phyloP scores from a whole-genome alignment of 345 rosid species.

The Brassica juncea region DNA sequence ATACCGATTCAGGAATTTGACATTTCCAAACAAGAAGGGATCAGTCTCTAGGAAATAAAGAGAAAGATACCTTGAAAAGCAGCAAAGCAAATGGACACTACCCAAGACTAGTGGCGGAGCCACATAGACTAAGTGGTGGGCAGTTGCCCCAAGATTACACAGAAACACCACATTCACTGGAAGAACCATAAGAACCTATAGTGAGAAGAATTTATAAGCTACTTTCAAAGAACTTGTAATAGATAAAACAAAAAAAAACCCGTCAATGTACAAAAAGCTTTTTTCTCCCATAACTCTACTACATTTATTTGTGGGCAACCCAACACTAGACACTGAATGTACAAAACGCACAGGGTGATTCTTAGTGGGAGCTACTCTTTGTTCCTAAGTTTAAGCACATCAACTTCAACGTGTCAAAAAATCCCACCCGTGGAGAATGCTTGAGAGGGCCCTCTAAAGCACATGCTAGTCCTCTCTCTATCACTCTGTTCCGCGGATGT shows the following conservation, averaged over 20 bases:
- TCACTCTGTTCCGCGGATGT: constrained; percentile 7
- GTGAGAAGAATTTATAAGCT: not conserved
- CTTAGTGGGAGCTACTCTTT: constrained; percentile 16
- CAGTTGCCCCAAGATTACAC: too few species aligned
- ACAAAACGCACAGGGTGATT: not conserved
- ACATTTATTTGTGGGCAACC: constrained; percentile 21
- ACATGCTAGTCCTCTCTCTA: not conserved
- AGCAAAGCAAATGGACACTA: not conserved
- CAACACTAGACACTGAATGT: constrained; percentile 22
- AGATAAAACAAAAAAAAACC: not conserved
- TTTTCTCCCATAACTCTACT: not conserved
- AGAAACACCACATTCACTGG: constrained; percentile 2
- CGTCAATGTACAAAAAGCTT: constrained; percentile 30
- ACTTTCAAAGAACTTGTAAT: not conserved
- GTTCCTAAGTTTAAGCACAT: constrained; percentile 20
- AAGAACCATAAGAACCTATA: not conserved
- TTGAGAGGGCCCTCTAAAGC: not conserved
- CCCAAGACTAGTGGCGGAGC: too few species aligned
- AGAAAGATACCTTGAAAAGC: not conserved
- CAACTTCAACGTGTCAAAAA: constrained; percentile 26
- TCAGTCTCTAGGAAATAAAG: not conserved
- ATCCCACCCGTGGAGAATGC: constrained; percentile 6
- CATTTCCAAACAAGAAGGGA: not conserved
- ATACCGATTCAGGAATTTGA: not conserved
- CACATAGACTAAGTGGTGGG: too few species aligned